Conservation (phyloP, 1,139 yeast genomes). For the Kodamaea ohmeri region DNA sequence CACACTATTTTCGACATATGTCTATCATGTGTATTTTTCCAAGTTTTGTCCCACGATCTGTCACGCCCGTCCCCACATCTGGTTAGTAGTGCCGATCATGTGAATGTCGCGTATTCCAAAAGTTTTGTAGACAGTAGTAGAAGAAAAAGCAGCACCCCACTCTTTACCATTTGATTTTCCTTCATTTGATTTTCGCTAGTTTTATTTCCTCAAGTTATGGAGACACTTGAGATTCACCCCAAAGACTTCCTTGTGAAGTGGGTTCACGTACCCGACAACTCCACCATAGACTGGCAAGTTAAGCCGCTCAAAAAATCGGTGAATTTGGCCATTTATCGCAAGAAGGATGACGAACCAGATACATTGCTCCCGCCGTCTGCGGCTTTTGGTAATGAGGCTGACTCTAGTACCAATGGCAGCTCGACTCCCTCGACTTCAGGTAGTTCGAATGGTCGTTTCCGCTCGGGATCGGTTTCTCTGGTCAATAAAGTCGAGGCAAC, state of each 20-base stretch:
- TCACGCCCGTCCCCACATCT: too few species aligned
- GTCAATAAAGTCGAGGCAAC: constrained; percentile 38
- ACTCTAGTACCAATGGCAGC: background rate
- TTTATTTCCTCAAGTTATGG: constrained; percentile 44
- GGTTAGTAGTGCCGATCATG: too few species aligned
- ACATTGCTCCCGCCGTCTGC: constrained; percentile 8
- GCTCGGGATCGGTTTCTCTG: constrained; percentile 38
- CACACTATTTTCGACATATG: too few species aligned
- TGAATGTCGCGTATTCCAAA: background rate
- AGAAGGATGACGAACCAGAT: constrained; percentile 22
- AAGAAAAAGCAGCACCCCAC: too few species aligned
- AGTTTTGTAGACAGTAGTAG: too few species aligned
- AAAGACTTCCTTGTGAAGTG: constrained; percentile 88
- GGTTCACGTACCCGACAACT: constrained; percentile 73
- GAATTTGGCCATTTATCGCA: constrained; percentile 57
- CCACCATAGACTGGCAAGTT: constrained; percentile 72
- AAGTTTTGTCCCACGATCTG: too few species aligned
- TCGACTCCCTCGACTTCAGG: constrained; percentile 3
- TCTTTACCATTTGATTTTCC: background rate
- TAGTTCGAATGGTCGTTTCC: constrained; percentile 16
- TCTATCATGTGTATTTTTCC: background rate
- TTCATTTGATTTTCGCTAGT: background rate
- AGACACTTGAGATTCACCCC: constrained; percentile 84
- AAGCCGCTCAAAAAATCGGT: constrained; percentile 85
- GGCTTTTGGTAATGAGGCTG: constrained; percentile 2